Base-by-base conservation (phyloP, 495 filamentous ascomycete genomes). In the Astrothelium macrocarpum region DNA sequence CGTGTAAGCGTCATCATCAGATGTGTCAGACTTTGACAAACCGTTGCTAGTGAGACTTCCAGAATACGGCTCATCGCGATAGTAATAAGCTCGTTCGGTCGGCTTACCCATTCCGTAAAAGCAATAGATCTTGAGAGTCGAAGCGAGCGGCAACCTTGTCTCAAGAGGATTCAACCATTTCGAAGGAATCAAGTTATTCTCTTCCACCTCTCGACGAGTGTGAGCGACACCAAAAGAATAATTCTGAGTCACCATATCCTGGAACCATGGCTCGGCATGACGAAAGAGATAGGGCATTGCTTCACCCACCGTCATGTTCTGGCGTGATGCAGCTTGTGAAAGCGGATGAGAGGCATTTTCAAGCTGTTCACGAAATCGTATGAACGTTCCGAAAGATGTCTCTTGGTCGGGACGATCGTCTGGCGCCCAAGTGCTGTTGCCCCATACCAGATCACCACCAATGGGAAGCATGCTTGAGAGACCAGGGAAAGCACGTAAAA, bases 151-250 rank as follows among this genome's bases (percentile, higher is more conserved):
- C 0, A 98, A 80, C 9, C 95, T 85, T 1, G 90, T 87, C 70
- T 97, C 95, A 25, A 98, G 83, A 0, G 94, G 94, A 73, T 98
- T 98, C 53, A 95, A 81, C 94, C 94, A 98, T 71, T 93, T 97
- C 43, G 80, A 78, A 3, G 85, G 87, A 64, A 91, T 83, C 20
- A 83, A 77, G 65, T 96, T 90, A 73, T 98, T 98, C 12, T 81
- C 85, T 69, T 96, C 88, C 0, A 98, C 91, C 72, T 95, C 89
- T 32, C 81, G 81, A 25, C 72, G 78, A 0, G 90, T 96, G 64
- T 90, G 85, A 0, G 94, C 95, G 31, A 98, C 82, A 2, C 93
- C 94, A 60, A 91, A 86, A 25, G 90, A 95, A 76, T 96, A 98
- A 77, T 82, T 89, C 31, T 75, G 71, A 60, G 81, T 71, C 2